phyloP scores from a whole-genome alignment of 2,329 filamentous ascomycete species.

The Paracoccidioides lutzii region DNA sequence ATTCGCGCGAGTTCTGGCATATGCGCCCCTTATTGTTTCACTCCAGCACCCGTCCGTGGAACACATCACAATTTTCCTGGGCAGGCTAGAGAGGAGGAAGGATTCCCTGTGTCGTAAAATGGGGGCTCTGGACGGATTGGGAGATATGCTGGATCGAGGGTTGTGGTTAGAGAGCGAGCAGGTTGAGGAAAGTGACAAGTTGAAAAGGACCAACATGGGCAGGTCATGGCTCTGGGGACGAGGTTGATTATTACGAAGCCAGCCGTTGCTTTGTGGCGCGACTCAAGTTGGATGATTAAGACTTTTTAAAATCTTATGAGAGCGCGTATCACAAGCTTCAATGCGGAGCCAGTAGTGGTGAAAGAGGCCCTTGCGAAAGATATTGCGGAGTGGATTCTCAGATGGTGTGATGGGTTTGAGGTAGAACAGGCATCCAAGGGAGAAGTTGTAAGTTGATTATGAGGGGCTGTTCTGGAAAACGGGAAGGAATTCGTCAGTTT shows the following conservation, averaged over 20 bases:
- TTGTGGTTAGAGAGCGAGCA: constrained; percentile 39
- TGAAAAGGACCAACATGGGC: constrained; percentile 53
- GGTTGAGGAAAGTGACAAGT: constrained; percentile 16
- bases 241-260: constrained; percentile 52
- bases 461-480: neutral
- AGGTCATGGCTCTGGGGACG: constrained; percentile 64
- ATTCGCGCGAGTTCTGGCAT: constrained; percentile 61
- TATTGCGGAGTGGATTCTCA: constrained; percentile 53
- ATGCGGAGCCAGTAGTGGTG: constrained; percentile 21
- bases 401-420: constrained; percentile 1
- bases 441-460: constrained; percentile 3
- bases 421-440: neutral
- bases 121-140: constrained; percentile 70
- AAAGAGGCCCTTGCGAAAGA: constrained; percentile 38
- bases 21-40: constrained; percentile 70
- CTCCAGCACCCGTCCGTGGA: constrained; percentile 49
- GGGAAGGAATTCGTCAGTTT: neutral
- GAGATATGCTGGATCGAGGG: constrained; percentile 64
- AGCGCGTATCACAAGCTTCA: constrained; percentile 60
- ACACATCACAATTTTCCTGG: constrained; percentile 49
- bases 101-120: constrained; percentile 69
- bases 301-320: constrained; percentile 61
- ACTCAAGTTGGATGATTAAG: constrained; percentile 49
- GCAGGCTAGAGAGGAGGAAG: constrained; percentile 49
- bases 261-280: constrained; percentile 51